These are phyloP conservation scores for Monilinia fructigena DNA, from an alignment of 2,329 filamentous ascomycete genomes.

Conservation along the genomic window DNA sequence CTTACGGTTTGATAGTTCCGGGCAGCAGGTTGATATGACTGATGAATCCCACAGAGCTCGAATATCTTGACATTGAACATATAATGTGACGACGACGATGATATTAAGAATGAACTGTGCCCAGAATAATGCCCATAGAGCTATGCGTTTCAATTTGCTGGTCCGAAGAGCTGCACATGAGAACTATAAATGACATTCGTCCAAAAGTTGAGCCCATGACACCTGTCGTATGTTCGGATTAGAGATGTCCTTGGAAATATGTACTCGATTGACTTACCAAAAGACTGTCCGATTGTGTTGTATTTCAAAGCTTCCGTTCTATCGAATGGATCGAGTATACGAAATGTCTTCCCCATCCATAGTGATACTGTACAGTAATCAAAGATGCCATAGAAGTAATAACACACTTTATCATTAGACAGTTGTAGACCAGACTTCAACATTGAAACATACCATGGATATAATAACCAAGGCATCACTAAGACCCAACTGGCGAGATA, in stretches of 20 bases:
- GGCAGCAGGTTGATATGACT: constrained; percentile 23
- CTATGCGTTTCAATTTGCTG: constrained; percentile 5
- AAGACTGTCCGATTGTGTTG: constrained; percentile 27
- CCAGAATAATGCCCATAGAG: constrained; percentile 26
- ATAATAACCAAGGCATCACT: constrained; percentile 27
- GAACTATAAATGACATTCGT: constrained; percentile 24
- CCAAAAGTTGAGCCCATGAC: constrained; percentile 29
- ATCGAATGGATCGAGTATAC: constrained; percentile 24
- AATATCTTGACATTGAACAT: constrained; percentile 26
- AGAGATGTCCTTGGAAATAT: neutral
- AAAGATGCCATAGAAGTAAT: constrained; percentile 20
- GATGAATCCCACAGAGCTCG: constrained; percentile 26
- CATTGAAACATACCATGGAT: constrained; percentile 19
- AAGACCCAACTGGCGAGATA: constrained; percentile 25
- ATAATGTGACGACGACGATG: constrained; percentile 24
- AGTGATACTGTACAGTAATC: constrained; percentile 26
- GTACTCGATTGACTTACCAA: constrained; percentile 13
- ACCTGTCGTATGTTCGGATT: constrained; percentile 13
- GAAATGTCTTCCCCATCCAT: constrained; percentile 29
- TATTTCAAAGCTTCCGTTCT: constrained; percentile 25
- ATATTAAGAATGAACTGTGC: constrained; percentile 23
- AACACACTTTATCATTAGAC: constrained; percentile 4
- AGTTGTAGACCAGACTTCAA: too few species aligned
- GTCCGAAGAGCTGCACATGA: constrained; percentile 30
- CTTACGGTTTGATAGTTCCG: constrained; percentile 24